Conservation (phyloP, 768 basidiomycete genomes). For the Pilatotrama ljubarskyi region DNA sequence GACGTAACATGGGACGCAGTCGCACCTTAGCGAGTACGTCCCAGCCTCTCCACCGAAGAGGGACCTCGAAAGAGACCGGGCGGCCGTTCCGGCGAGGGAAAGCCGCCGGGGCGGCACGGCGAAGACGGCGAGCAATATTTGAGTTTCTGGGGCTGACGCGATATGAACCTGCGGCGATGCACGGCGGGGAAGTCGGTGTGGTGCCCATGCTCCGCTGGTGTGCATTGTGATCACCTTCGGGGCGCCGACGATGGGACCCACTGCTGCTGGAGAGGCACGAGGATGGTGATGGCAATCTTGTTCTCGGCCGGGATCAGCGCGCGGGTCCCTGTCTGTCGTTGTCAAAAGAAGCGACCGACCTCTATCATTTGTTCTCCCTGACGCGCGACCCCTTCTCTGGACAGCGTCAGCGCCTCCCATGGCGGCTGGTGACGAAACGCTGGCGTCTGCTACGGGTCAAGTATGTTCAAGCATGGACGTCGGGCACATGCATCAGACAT, state of each 20-base stretch:
- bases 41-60: too few relatives aligned
- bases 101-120: background rate
- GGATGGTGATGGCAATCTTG: background rate
- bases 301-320: conserved; percentile 9
- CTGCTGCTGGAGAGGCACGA: background rate
- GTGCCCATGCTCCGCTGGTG: background rate
- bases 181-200: background rate
- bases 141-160: background rate
- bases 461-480: background rate
- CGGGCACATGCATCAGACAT: conserved; percentile 2
- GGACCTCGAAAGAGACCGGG: background rate
- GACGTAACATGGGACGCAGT: background rate
- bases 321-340: conserved; percentile 14
- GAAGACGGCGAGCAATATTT: conserved; percentile 11
- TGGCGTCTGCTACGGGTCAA: background rate
- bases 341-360: background rate
- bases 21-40: background rate
- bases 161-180: background rate
- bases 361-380: conserved; percentile 13
- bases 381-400: background rate
- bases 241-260: conserved; percentile 8
- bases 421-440: background rate
- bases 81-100: background rate
- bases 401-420: background rate
- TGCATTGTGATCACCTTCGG: conserved; percentile 2